phyloP scores from a whole-genome alignment of 2,329 filamentous ascomycete species.

The Fusarium coicis region DNA sequence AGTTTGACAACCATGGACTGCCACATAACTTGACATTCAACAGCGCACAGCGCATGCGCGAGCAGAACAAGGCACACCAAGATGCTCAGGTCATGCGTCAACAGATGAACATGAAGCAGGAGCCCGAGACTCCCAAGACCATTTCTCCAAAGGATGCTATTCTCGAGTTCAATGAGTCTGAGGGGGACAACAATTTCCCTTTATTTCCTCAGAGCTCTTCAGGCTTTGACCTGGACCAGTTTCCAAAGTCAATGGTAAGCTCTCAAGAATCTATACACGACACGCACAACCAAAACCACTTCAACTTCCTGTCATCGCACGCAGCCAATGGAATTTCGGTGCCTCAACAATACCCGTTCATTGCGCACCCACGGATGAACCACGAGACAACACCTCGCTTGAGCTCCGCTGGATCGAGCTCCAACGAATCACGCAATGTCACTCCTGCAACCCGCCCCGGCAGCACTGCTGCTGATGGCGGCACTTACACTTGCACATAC shows the following conservation, averaged over 20 bases:
- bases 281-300: slow-evolving; percentile 34
- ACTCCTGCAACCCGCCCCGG: slow-evolving; percentile 61
- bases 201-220: slow-evolving; percentile 75
- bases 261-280: slow-evolving; percentile 35
- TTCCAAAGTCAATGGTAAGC: slow-evolving; percentile 49
- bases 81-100: slow-evolving; percentile 61
- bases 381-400: slow-evolving; percentile 52
- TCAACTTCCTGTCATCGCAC: slow-evolving; percentile 49
- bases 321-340: slow-evolving; percentile 54
- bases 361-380: slow-evolving; percentile 51
- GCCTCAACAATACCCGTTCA: slow-evolving; percentile 64
- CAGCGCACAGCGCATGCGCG: slow-evolving; percentile 68
- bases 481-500: slow-evolving; percentile 96
- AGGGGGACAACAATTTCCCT: slow-evolving; percentile 75
- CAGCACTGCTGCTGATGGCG: slow-evolving; percentile 77
- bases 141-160: slow-evolving; percentile 95
- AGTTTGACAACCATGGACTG: slow-evolving; percentile 49
- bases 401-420: slow-evolving; percentile 57
- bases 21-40: slow-evolving; percentile 52
- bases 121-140: slow-evolving; percentile 74
- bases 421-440: slow-evolving; percentile 45
- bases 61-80: slow-evolving; percentile 69
- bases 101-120: slow-evolving; percentile 52
- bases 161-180: slow-evolving; percentile 82
- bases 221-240: slow-evolving; percentile 55